phyloP scores from a whole-genome alignment of 257 asterid species.

The Lithospermum erythrorhizon region DNA sequence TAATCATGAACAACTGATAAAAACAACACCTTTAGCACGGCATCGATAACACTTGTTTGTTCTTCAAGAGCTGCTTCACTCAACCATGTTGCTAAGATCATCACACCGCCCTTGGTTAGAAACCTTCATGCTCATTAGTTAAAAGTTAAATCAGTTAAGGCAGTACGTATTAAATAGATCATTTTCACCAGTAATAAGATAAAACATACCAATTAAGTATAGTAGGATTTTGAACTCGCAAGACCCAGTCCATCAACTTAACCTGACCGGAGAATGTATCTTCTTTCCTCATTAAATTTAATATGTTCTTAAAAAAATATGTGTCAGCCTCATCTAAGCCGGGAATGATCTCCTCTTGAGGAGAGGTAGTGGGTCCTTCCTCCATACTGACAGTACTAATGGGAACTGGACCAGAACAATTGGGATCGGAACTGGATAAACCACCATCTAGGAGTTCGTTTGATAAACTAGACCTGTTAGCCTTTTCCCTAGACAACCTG shows the following conservation, averaged over 20 bases:
- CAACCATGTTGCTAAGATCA: slow-evolving; percentile 94
- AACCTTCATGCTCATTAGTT: slow-evolving; percentile 48
- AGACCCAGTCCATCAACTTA: slow-evolving; percentile 78
- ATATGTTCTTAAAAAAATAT: slow-evolving; percentile 53
- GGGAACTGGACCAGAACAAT: slow-evolving; percentile 50
- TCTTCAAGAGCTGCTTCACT: slow-evolving; percentile 88
- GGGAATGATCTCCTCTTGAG: slow-evolving; percentile 36
- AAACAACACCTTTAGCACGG: slow-evolving; percentile 54
- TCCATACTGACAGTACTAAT: slow-evolving; percentile 32
- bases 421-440: slow-evolving; percentile 31
- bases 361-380: slow-evolving; percentile 53
- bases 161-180: neutral
- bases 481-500: slow-evolving; percentile 57
- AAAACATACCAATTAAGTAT: slow-evolving; percentile 56
- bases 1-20: neutral
- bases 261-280: slow-evolving; percentile 83
- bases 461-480: slow-evolving; percentile 30
- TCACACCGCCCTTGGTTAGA: slow-evolving; percentile 65
- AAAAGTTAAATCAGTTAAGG: slow-evolving; percentile 8
- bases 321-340: slow-evolving; percentile 52
- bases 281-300: slow-evolving; percentile 74
- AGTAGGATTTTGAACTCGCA: slow-evolving; percentile 56
- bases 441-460: slow-evolving; percentile 29
- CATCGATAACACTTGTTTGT: slow-evolving; percentile 67
- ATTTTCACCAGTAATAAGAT: neutral